Evolutionary conservation across 2,329 filamentous ascomycete species (phyloP).

Genomic region (Colletotrichum sp.): DNA sequence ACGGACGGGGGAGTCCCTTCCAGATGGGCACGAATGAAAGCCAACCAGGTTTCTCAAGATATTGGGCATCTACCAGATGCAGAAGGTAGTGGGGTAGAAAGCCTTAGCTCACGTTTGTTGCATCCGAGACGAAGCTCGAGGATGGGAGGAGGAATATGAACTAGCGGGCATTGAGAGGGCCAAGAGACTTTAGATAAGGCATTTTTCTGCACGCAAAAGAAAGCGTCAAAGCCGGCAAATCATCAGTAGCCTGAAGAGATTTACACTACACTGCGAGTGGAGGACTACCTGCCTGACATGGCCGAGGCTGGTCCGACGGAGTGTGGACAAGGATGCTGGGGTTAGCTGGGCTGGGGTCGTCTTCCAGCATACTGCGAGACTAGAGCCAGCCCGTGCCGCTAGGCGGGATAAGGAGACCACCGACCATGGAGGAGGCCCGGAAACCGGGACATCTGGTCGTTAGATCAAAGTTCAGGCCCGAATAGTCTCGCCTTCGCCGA

Average conservation of each 20-base stretch:
- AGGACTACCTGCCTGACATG: not conserved
- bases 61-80: not conserved
- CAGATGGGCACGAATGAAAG: not conserved
- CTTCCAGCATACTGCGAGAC: not conserved
- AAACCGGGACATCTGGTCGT: not conserved
- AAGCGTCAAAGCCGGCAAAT: slow-evolving; percentile 3
- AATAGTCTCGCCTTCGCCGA: not conserved
- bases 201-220: slow-evolving; percentile 7
- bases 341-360: slow-evolving; percentile 12
- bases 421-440: not conserved
- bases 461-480: not conserved
- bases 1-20: not conserved
- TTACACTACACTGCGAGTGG: not conserved
- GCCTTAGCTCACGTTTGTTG: slow-evolving; percentile 4
- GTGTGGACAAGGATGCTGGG: slow-evolving; percentile 7
- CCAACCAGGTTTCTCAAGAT: not conserved
- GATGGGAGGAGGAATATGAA: not conserved
- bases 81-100: not conserved
- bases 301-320: slow-evolving; percentile 8
- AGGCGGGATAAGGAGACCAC: slow-evolving; percentile 7
- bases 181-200: not conserved
- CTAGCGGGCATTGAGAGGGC: not conserved
- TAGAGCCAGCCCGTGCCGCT: not conserved
- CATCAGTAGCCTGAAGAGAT: not conserved
- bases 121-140: not conserved